Evolutionary conservation across 352 stramenopile species (phyloP).

Genomic region (Globisporangium mamillatum): DNA sequence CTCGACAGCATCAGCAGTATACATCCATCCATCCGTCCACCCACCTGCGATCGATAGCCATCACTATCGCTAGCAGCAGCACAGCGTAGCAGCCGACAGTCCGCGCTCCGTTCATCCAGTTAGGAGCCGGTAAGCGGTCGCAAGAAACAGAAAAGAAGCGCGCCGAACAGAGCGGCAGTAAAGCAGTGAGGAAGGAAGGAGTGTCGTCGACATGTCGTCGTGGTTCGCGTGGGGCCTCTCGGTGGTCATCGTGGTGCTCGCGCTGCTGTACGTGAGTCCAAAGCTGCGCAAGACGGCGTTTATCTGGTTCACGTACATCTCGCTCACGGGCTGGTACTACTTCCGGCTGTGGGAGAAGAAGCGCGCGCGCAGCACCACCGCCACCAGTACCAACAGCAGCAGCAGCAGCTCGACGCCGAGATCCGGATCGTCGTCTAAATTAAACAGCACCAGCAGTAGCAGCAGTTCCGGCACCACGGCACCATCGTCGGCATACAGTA

Average conservation of each 20-base stretch:
- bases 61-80: neutral
- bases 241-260: conserved; percentile 37
- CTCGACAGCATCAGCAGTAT: neutral
- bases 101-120: neutral
- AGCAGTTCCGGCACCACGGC: conserved; percentile 7
- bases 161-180: neutral
- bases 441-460: conserved; percentile 8
- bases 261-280: conserved; percentile 40
- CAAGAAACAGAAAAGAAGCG: neutral
- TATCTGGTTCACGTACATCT: conserved; percentile 72
- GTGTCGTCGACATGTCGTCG: conserved; percentile 9
- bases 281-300: conserved; percentile 60
- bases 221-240: conserved; percentile 31
- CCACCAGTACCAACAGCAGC: conserved; percentile 15
- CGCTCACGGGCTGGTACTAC: conserved; percentile 84
- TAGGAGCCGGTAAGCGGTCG: neutral
- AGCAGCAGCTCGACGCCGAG: conserved; percentile 16
- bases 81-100: neutral
- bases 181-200: neutral
- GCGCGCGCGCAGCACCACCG: conserved; percentile 22
- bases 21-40: too few species aligned
- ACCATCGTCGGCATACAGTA: conserved; percentile 12
- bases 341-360: conserved; percentile 76
- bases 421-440: conserved; percentile 11
- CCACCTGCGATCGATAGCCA: neutral